These are phyloP conservation scores for Cutaneotrichosporon cutaneum DNA, from an alignment of 1,284 basidiomycete genomes.

Conservation along the genomic window DNA sequence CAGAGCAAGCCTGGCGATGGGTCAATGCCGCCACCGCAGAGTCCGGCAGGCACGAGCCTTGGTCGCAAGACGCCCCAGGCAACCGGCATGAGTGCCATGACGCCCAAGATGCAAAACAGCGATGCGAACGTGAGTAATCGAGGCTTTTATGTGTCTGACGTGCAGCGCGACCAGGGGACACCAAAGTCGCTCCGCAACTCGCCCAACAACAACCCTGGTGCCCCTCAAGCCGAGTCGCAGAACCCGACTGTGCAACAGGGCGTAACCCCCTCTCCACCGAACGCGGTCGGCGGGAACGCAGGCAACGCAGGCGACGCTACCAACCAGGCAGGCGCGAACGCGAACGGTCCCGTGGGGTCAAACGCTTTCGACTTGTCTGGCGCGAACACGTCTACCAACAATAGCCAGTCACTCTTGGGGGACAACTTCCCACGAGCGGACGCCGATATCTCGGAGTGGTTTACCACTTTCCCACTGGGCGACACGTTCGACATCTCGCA, in stretches of 20 bases:
- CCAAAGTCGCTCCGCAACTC: constrained; percentile 48
- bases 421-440: constrained; percentile 7
- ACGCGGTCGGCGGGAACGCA: constrained; percentile 11
- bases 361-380: constrained; percentile 1
- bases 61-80: constrained; percentile 38
- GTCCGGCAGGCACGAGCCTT: constrained; percentile 31
- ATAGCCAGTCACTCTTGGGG: not conserved
- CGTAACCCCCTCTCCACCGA: constrained; percentile 36
- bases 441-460: constrained; percentile 21
- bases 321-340: not conserved
- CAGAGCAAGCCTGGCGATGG: constrained; percentile 40
- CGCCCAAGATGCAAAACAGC: constrained; percentile 27
- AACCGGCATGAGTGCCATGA: constrained; percentile 17
- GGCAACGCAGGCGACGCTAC: constrained; percentile 11
- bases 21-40: constrained; percentile 47
- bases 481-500: constrained; percentile 27
- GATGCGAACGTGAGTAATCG: constrained; percentile 34
- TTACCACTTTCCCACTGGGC: constrained; percentile 23
- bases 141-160: not conserved
- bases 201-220: constrained; percentile 29
- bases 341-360: not conserved
- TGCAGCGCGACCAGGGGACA: constrained; percentile 37
- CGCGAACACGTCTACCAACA: not conserved
- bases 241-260: constrained; percentile 15
- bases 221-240: constrained; percentile 20